Evolutionary conservation across 257 asterid genomes (phyloP), one percentile per base, ranked within the genome.

Genomic region (Petunia secreta): DNA sequence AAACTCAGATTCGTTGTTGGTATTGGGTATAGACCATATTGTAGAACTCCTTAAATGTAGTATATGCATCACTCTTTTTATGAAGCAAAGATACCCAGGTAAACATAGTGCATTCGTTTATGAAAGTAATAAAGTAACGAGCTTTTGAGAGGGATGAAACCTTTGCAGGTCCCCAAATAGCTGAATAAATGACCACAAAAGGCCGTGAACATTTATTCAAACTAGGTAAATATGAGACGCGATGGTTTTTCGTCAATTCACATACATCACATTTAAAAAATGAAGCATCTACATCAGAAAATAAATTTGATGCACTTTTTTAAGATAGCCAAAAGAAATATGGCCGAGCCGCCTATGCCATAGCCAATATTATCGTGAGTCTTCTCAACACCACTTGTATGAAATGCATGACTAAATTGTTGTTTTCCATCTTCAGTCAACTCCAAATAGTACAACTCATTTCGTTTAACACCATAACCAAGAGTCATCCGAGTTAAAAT

Each of bases 371-470:
- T 54, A 75, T 4, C 38, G 6, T 3, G 38, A 37, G 13, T 65
- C 25, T 34, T 50, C 38, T 36, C 60, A 8, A n/a, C 7, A 9
- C 8, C 37, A 15, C 34, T 4, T 4, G 1, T 52, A 1, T 43
- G 8, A 41, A 55, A 8, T 62, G 37, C 0, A 1, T 60, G 6
- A 25, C 68, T 59, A 14, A 7, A 11, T 7, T 62, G 0, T 15
- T 0, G 0, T 52, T 25, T 50, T 4, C 5, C 54, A 53, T 4
- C 3, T 7, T 65, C 2, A 25, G 34, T 2, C 66, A 79, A 8
- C 53, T 79, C 82, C 43, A 68, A 9, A 37, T 53, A 54, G 3
- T 80, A 80, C 9, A 80, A 0, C 38, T 80, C 36, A 14, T 34
- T 1, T 34, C 1, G 2, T 8, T 13, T 80, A 79, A 41, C 34